Base-by-base conservation (phyloP, 1,139 yeast genomes). In the Taphrina pruni region DNA sequence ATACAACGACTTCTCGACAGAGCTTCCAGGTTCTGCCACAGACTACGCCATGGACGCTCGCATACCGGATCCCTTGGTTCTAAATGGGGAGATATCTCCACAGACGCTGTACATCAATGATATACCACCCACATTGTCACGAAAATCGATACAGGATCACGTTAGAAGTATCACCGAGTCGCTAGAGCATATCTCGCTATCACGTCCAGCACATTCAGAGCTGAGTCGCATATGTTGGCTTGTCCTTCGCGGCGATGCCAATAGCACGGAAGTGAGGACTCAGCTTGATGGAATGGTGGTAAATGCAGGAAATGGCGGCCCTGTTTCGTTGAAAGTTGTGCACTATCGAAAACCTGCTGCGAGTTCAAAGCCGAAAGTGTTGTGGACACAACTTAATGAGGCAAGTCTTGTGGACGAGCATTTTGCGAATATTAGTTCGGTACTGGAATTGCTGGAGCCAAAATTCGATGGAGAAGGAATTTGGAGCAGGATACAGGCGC, bases 211-310 rank as follows among this genome's bases (percentile, higher is more conserved):
- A 9, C 35, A 9, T 2, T 11, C 36, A n/a, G 50, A 56, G n/a
- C 4, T 41, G 60, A 39, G 36, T 26, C 60, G 73, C 20, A 56
- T 70, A 12, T 73, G 71, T n/a, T 72, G 73, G 73, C 57, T 71
- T 32, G 57, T 62, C 51, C 61, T 72, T 20, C 43, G 69, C n/a
- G 65, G 45, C 8, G 72, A 65, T 20, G 55, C 64, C n/a, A 69
- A 71, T 46, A 38, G 69, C 38, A 66, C 66, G 2, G 65, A 60
- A 12, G 71, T 66, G 4, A 52, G 71, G 35, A 67, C 70, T 11
- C 41, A 62, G 57, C 66, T 72, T 17, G 72, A 70, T n/a, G 73
- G 71, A 7, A 65, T 66, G 3, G 51, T 56, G 9, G 14, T 56
- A n/a, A 57, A 69, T 32, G 46, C 56, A 12, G 72, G 64, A 55